These are phyloP conservation scores for Cucurbita pepo DNA, from an alignment of 306 rosid species.

Conservation along the genomic window DNA sequence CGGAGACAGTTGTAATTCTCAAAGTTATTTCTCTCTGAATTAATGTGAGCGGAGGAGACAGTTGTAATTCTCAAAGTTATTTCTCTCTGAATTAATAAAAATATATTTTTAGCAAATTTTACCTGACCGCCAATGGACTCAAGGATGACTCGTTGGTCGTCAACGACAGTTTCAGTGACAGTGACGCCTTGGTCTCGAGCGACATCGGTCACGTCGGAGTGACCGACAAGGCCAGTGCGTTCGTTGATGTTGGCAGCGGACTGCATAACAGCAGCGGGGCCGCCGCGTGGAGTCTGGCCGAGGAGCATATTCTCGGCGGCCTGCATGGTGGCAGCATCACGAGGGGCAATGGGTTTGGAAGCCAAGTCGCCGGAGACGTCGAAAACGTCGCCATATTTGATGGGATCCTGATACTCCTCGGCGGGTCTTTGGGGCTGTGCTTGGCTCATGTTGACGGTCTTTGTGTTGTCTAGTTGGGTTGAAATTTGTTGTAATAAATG, in stretches of 20 bases:
- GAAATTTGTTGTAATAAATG: background rate
- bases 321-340: constrained; percentile 45
- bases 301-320: constrained; percentile 33
- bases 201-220: constrained; percentile 7
- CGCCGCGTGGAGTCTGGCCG: constrained; percentile 37
- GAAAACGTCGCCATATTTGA: constrained; percentile 53
- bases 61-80: too few relatives aligned
- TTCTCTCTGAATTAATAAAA: too few relatives aligned
- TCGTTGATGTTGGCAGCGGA: constrained; percentile 32
- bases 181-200: constrained; percentile 26
- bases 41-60: too few relatives aligned
- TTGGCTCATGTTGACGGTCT: background rate
- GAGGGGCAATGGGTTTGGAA: constrained; percentile 21
- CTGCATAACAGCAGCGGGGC: constrained; percentile 56
- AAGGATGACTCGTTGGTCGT: constrained; percentile 16
- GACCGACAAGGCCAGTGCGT: constrained; percentile 11
- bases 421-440: background rate
- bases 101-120: too few relatives aligned
- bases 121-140: constrained; percentile 36
- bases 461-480: background rate
- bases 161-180: constrained; percentile 16
- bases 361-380: constrained; percentile 43
- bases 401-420: constrained; percentile 9
- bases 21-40: too few relatives aligned
- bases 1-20: too few relatives aligned